Evolutionary conservation across 2,329 filamentous ascomycete genomes (phyloP), one percentile per base, ranked within the genome.

Genomic region (Alternaria tenuissima): DNA sequence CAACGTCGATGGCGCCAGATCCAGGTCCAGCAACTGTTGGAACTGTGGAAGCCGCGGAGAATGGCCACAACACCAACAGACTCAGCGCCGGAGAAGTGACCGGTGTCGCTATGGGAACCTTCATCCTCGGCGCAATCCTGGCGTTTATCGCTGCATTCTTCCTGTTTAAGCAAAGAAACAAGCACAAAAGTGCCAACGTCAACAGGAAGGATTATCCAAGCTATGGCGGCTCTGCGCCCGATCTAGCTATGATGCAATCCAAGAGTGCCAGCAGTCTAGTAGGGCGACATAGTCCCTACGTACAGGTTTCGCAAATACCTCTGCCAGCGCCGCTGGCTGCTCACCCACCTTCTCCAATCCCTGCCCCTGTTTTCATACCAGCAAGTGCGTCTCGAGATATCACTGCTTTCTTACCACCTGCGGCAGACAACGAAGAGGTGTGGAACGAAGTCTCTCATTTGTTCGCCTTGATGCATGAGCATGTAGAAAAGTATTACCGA

Each of bases 401-500:
- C 3, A 60, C 69, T 20, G 60, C 62, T 8, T 63, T 76, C 12
- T 52, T 78, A 3, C 73, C 74, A 0, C 62, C 65, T 28, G 52
- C 65, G 0, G 73, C 71, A 9, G 68, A 69, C 26, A 73, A 75
- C 18, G 38, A 47, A 5, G 64, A 68, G 9, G 61, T 77, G 7
- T 61, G 63, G 24, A 64, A 56, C 14, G 64, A 59, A n/a, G 62
- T 75, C 1, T 53, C 67, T 1, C 58, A 38, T 8, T 51, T 78
- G 24, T 76, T 78, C 52, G 63, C 52, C 22, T 62, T 69, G 42
- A 63, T 76, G 16, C 71, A 75, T 18, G 54, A 57, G 7, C 75
- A 76, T 52, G 59, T 78, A 39, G 71, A 76, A 16, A 69, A 53
- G 7, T 76, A 71, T 52, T 78, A 78, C 54, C 72, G 76, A 47